phyloP scores from a whole-genome alignment of 1,284 basidiomycete genomes.

The Rhodotorula sp. region DNA sequence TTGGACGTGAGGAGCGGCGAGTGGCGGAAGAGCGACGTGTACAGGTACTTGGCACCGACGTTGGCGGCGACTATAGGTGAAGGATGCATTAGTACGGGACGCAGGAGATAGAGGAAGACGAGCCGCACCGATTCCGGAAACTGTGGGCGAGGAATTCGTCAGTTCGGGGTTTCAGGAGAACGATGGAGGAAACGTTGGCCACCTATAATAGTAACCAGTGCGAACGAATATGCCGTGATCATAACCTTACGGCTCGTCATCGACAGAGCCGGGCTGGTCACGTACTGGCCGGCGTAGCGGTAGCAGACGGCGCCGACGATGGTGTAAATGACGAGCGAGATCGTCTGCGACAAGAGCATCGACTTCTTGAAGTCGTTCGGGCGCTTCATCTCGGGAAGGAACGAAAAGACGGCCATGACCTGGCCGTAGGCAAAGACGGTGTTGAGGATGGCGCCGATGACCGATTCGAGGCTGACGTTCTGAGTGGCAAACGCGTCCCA shows the following conservation, averaged over 20 bases:
- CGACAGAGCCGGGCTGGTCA: slow-evolving; percentile 6
- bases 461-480: neutral
- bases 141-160: too few species aligned
- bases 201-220: slow-evolving; percentile 15
- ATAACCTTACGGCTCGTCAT: neutral
- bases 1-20: slow-evolving; percentile 8
- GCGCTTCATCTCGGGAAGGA: slow-evolving; percentile 9
- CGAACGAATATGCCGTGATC: slow-evolving; percentile 10
- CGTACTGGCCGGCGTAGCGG: slow-evolving; percentile 16
- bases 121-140: neutral
- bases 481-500: slow-evolving; percentile 11
- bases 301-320: slow-evolving; percentile 16
- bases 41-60: slow-evolving; percentile 13
- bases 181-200: too few species aligned
- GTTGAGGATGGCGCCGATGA: slow-evolving; percentile 12
- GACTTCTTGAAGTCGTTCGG: slow-evolving; percentile 9
- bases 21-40: slow-evolving; percentile 11
- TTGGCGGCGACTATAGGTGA: slow-evolving; percentile 8
- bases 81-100: too few species aligned
- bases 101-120: too few species aligned
- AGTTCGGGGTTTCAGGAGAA: neutral
- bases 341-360: slow-evolving; percentile 1
- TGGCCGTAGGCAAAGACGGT: slow-evolving; percentile 12
- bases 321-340: slow-evolving; percentile 18
- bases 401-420: slow-evolving; percentile 18